phyloP scores from a whole-genome alignment of 495 filamentous ascomycete genomes.

The Mytilinidion resinicola region DNA sequence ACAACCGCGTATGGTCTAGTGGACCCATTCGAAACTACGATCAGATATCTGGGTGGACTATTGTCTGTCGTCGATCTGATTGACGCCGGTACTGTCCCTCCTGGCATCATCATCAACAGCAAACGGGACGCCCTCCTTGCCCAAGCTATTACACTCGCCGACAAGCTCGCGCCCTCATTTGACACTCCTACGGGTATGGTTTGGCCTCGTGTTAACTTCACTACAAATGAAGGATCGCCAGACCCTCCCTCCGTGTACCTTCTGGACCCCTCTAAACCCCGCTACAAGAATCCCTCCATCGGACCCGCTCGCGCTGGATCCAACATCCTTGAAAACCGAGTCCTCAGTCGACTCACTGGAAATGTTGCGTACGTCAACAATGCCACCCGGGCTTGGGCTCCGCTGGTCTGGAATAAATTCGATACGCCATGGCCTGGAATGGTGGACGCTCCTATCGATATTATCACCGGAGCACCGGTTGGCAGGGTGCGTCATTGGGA shows the following conservation, averaged over 20 bases:
- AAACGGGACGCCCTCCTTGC: constrained; percentile 24
- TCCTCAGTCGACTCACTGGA: constrained; percentile 28
- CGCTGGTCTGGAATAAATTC: constrained; percentile 31
- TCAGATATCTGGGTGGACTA: constrained; percentile 31
- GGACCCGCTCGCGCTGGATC: constrained; percentile 29
- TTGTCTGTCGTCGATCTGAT: constrained; percentile 30
- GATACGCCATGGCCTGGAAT: constrained; percentile 20
- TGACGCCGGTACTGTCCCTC: constrained; percentile 27
- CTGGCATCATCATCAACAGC: constrained; percentile 12
- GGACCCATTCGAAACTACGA: constrained; percentile 35
- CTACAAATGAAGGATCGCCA: constrained; percentile 8
- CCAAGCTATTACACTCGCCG: constrained; percentile 29
- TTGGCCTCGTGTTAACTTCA: constrained; percentile 33
- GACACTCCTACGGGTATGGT: constrained; percentile 32
- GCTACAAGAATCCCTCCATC: constrained; percentile 20
- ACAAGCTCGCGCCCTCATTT: constrained; percentile 30
- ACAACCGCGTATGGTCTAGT: constrained; percentile 24
- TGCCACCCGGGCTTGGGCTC: constrained; percentile 31
- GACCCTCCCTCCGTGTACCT: constrained; percentile 18
- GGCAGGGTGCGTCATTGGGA: constrained; percentile 26
- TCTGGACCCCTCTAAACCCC: constrained; percentile 18
- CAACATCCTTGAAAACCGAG: constrained; percentile 28
- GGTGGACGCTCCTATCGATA: constrained; percentile 29
- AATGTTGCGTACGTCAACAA: constrained; percentile 23
- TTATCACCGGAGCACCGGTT: constrained; percentile 24